phyloP scores from a whole-genome alignment of 306 rosid species.

The Casuarina equisetifolia region DNA sequence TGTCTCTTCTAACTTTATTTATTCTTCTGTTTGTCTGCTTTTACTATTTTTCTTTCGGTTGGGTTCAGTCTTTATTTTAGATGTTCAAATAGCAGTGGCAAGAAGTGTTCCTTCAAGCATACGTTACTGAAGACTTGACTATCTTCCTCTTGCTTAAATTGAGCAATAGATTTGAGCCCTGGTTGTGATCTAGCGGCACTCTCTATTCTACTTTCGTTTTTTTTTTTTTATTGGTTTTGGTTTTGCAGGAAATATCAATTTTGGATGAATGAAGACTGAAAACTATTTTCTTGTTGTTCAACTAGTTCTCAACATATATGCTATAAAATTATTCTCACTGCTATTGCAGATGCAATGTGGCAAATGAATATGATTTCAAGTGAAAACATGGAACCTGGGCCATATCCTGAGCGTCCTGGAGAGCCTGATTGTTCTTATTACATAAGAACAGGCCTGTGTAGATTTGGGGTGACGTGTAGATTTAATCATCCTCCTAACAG shows the following conservation, averaged over 20 bases:
- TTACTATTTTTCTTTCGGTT: background rate
- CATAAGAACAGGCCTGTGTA: conserved; percentile 92
- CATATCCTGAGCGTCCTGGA: conserved; percentile 91
- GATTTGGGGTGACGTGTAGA: conserved; percentile 95
- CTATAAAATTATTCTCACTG: conserved; percentile 27
- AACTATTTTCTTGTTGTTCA: conserved; percentile 4
- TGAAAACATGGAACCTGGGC: conserved; percentile 85
- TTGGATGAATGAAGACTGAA: conserved; percentile 13
- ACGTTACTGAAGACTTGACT: background rate
- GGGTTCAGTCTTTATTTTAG: background rate
- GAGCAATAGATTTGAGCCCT: background rate
- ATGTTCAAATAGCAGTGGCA: background rate
- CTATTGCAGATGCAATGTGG: conserved; percentile 87
- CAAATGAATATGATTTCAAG: conserved; percentile 84
- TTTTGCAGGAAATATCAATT: conserved; percentile 9
- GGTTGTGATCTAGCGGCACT: background rate
- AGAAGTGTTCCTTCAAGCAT: background rate
- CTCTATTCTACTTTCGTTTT: no score
- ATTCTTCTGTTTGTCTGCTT: background rate
- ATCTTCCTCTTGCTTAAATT: background rate
- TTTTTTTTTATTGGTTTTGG: background rate
- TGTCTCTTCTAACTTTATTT: background rate
- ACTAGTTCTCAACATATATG: conserved; percentile 18
- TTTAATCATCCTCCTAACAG: conserved; percentile 97
- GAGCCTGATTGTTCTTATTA: conserved; percentile 96